phyloP scores from a whole-genome alignment of 441 rosid genomes.

The Melastoma candidum region DNA sequence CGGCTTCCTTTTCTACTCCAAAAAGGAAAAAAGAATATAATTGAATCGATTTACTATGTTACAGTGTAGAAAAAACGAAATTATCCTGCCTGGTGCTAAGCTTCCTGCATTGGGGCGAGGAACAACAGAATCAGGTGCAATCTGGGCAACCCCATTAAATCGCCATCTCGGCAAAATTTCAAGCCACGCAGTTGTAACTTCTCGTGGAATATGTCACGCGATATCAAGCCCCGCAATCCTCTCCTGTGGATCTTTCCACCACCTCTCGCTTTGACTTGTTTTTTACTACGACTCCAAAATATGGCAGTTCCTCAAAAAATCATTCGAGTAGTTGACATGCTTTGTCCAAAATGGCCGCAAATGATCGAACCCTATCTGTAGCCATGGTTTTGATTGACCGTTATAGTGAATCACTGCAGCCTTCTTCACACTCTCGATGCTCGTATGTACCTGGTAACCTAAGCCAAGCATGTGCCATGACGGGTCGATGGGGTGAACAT shows the following conservation, averaged over 20 bases:
- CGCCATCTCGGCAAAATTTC: background rate
- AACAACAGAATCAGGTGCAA: conserved; percentile 12
- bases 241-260: conserved; percentile 14
- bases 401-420: conserved; percentile 97
- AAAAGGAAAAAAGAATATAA: conserved; percentile 30
- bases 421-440: conserved; percentile 47
- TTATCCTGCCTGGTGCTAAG: conserved; percentile 30
- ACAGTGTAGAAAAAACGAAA: conserved; percentile 44
- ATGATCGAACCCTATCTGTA: conserved; percentile 92
- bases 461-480: conserved; percentile 98
- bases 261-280: conserved; percentile 17
- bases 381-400: conserved; percentile 98
- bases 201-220: too few species aligned
- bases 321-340: conserved; percentile 84
- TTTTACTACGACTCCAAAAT: conserved; percentile 57
- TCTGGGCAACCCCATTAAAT: background rate
- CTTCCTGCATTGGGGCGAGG: conserved; percentile 15
- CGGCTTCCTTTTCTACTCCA: conserved; percentile 20
- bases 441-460: conserved; percentile 83
- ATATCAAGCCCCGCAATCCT: conserved; percentile 10
- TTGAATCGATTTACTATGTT: conserved; percentile 37
- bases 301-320: conserved; percentile 86
- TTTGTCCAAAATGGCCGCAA: conserved; percentile 96
- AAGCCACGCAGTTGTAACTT: conserved; percentile 6
- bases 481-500: conserved; percentile 76